Conservation (phyloP, 352 stramenopile genomes). For the Globisporangium perplexum region DNA sequence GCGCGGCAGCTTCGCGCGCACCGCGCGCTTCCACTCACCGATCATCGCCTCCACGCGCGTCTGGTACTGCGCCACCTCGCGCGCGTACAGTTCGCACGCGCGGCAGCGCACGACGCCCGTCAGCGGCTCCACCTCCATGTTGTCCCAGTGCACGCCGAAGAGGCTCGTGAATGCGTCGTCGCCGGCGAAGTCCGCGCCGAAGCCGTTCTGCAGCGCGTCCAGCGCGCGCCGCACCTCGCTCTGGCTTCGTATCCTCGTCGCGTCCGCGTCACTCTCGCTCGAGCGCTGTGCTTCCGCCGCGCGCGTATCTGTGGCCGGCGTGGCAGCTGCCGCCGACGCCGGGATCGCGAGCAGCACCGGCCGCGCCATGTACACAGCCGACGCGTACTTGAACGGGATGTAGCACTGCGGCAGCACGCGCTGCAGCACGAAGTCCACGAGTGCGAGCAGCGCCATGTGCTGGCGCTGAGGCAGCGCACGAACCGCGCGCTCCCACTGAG, state of each 20-base stretch:
- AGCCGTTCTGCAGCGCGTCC: constrained; percentile 10
- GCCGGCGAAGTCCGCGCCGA: constrained; percentile 7
- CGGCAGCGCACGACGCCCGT: constrained; percentile 27
- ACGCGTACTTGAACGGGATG: constrained; percentile 55
- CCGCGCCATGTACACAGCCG: constrained; percentile 43
- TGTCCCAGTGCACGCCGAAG: constrained; percentile 63
- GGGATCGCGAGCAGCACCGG: constrained; percentile 30
- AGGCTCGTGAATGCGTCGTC: constrained; percentile 30
- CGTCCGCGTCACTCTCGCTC: neutral
- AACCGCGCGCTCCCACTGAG: constrained; percentile 28
- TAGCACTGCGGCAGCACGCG: constrained; percentile 50
- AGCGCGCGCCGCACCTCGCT: constrained; percentile 2
- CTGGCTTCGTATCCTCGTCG: neutral
- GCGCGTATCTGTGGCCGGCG: neutral
- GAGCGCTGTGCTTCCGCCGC: neutral
- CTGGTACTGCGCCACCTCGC: constrained; percentile 44
- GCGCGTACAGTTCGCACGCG: constrained; percentile 35
- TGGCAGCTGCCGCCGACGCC: neutral
- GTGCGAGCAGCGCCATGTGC: constrained; percentile 39
- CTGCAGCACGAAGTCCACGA: constrained; percentile 48
- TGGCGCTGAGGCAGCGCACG: constrained; percentile 39
- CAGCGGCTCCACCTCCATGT: constrained; percentile 31
- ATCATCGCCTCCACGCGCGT: constrained; percentile 36
- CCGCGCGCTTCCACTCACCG: constrained; percentile 31
- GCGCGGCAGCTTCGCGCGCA: constrained; percentile 21